Evolutionary conservation across 352 stramenopile species (phyloP).

Genomic region (Globisporangium apiculatum): DNA sequence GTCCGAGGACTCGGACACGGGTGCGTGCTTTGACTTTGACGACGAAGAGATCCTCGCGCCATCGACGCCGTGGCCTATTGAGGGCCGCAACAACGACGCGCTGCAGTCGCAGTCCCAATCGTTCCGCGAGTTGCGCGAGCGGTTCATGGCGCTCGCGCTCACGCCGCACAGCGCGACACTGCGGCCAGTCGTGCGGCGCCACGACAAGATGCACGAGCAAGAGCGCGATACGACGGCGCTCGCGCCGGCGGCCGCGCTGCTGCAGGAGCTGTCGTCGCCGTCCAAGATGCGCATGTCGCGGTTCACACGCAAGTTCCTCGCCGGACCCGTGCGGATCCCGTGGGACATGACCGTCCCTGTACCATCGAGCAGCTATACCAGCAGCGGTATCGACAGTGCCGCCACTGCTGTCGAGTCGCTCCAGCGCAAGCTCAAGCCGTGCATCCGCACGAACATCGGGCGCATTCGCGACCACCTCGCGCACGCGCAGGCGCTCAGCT

Average conservation of each 20-base stretch:
- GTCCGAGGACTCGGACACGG: constrained; percentile 43
- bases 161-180: constrained; percentile 11
- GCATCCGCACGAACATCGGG: constrained; percentile 46
- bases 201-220: constrained; percentile 9
- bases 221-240: neutral
- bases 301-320: constrained; percentile 37
- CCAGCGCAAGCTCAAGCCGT: constrained; percentile 56
- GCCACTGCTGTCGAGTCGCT: constrained; percentile 18
- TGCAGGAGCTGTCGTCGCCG: constrained; percentile 9
- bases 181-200: constrained; percentile 8
- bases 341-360: constrained; percentile 66
- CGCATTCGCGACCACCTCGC: constrained; percentile 53
- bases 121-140: constrained; percentile 18
- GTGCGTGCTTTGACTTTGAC: constrained; percentile 39
- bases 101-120: neutral
- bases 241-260: neutral
- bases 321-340: constrained; percentile 44
- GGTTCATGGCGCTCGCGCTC: constrained; percentile 16
- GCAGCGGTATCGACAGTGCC: constrained; percentile 5
- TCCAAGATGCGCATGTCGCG: constrained; percentile 19
- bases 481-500: constrained; percentile 43
- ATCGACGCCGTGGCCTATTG: neutral
- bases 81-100: neutral
- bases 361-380: neutral
- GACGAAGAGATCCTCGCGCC: constrained; percentile 37